Base-by-base conservation (phyloP, 352 stramenopile species). In the Globisporangium radiosum region DNA sequence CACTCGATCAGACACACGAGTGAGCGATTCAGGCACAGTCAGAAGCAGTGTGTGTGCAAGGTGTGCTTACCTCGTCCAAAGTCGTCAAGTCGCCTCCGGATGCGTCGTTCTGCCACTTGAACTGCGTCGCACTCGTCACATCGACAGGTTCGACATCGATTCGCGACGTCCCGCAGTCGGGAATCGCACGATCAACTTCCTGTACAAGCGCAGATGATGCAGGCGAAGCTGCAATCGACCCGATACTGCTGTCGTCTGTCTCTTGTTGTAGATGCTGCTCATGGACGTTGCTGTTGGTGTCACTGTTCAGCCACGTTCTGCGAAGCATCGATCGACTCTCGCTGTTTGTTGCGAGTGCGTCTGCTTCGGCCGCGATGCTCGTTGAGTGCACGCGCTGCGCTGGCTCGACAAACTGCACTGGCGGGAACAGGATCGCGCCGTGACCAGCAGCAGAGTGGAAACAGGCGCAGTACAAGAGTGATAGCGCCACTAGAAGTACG, bases 21-120 rank as follows among this genome's bases (percentile, higher is more conserved):
- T 17, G 7, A 43, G 39, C 39, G 39, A 43, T 43, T 25, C 19
- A 25, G 19, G 39, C 7, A 7, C 7, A 7, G 39, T 10, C 39
- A 43, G 7, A 43, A 43, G 39, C 45, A 51, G n/a, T n/a, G 47
- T n/a, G 15, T 14, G 1, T 36, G 37, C 38, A 48, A 58, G 39
- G 4, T 7, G 1, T 10, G 38, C 15, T 8, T 43, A 47, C 51
- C 13, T 56, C 17, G 51, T 36, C 42, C 4, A 40, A 67, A 47
- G 39, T 25, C 11, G 11, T 6, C 75, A 40, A 53, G 67, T 58
- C 37, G 8, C 4, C 33, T 39, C 4, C 13, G 19, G 10, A 62
- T 17, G 64, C 62, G 52, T 65, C 53, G 42, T 68, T 61, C 52
- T 64, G 47, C 69, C 63, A 76, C 44, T 57, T 54, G 43, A 72